Evolutionary conservation across 176 grass and related monocot genomes (phyloP), one percentile per base, ranked within the genome.

Genomic region (Dendrocalamus sinicus): DNA sequence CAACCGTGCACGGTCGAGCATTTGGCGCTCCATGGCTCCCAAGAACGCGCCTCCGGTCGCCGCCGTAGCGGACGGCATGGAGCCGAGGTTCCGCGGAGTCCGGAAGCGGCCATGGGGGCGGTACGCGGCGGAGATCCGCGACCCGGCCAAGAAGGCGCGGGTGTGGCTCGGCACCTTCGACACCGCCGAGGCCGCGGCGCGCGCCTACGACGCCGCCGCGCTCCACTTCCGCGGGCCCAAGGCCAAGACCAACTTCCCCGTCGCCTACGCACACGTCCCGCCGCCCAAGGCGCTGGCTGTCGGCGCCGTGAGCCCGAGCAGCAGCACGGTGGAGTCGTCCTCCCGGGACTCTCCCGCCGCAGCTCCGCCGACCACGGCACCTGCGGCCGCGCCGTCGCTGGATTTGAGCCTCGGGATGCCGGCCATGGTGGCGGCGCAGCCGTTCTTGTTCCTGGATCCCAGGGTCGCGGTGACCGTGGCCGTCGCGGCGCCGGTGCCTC

Each of bases 101-200:
- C 60, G 95, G 39, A 98, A 93, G 91, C 70, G 95, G 39, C 95
- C 95, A 8, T 97, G 95, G 95, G 95, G 95, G 20, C 28, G 91
- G 68, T 97, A 93, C 64, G 95, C 95, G 75, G 95, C 95, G 50
- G 95, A 97, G 87, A 97, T 97, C 87, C 90, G 93, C 39, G 93
- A 97, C 76, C 95, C 95, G 0, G 85, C 69, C 1, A 89, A 84
- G 87, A 95, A 95, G 88, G 88, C 87, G 1, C 93, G 95, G 43
- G 93, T 95, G 46, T 98, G 96, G 96, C 91, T 98, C n/a, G 96
- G 96, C 66, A 98, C 96, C 72, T 98, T 94, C 81, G 92, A 98
- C 86, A 92, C 96, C 47, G 93, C 96, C 76, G 93, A 98, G 70
- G 88, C 89, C 39, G 96, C 96, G 0, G 96, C 96, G 22, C 84